Base-by-base conservation (phyloP, 1,139 yeast species). In the Nakaseomyces sp. region DNA sequence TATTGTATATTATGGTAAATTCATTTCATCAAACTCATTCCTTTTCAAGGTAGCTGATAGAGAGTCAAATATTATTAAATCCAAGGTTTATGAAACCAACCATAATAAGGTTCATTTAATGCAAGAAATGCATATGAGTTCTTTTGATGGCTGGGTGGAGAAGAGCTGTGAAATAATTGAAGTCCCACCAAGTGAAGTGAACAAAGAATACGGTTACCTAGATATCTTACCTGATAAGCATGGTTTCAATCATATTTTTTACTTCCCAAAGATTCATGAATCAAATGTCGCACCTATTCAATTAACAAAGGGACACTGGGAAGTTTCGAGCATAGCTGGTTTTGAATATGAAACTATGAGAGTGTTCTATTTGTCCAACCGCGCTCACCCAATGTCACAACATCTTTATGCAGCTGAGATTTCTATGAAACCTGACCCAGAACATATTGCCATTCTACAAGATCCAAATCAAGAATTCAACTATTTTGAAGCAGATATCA, bases 1-100 rank as follows among this genome's bases (percentile, higher is more conserved):
- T 33, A 55, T 68, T 8, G 45, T 91, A 15, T 87, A 91, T 51
- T 85, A 81, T 53, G 84, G 76, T 1, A 60, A 65, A 8, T 91
- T 96, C 96, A 61, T 85, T 2, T 79, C 77, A 48, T 59, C 66
- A 10, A 57, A 71, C 9, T 65, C 69, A 29, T 73, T 86, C 20
- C 54, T 89, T 12, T 65, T 82, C 43, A 82, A 87, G 54, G 71
- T 76, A 42, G 69, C 93, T 3, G 91, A 87, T 58, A 70, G 97
- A 47, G 73, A 75, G 15, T 83, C 95, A 45, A 79, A 76, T 36
- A 46, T 64, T 0, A 65, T 84, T 53, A 46, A 55, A 1, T 68
- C 75, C 0, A 59, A 56, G 13, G 58, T 73, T 5, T 55, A 48
- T 22, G 67, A 77, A 9, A 71, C 81, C 74, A 49, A 52, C 0